These are phyloP conservation scores for Pezicula radicicola DNA, from an alignment of 2,329 filamentous ascomycete genomes.

Conservation along the genomic window DNA sequence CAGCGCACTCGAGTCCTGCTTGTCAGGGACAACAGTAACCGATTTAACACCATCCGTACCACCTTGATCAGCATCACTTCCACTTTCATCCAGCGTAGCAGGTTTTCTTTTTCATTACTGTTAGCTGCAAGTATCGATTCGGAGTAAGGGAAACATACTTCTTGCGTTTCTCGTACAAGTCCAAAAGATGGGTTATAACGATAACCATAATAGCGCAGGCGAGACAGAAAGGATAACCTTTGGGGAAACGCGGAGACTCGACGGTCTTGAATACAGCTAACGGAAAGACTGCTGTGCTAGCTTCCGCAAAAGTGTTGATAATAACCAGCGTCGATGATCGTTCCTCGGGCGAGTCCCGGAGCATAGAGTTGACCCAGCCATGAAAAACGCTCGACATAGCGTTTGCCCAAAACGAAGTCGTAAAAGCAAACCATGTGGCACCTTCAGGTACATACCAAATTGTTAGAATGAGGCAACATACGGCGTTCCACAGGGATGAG, in stretches of 20 bases:
- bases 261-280: slow-evolving; percentile 42
- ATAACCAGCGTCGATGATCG: slow-evolving; percentile 38
- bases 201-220: not conserved
- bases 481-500: slow-evolving; percentile 42
- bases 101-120: too few species aligned
- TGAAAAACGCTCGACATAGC: slow-evolving; percentile 42
- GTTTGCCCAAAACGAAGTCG: slow-evolving; percentile 35
- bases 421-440: slow-evolving; percentile 49
- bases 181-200: too few species aligned
- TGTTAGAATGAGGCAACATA: slow-evolving; percentile 47
- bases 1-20: too few species aligned
- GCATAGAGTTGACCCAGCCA: slow-evolving; percentile 40
- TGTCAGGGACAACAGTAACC: too few species aligned
- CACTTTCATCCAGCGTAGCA: too few species aligned
- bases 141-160: too few species aligned
- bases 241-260: slow-evolving; percentile 34
- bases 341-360: slow-evolving; percentile 33
- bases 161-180: too few species aligned
- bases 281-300: slow-evolving; percentile 42
- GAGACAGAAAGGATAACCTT: not conserved
- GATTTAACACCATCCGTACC: too few species aligned
- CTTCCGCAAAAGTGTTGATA: slow-evolving; percentile 39
- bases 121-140: too few species aligned
- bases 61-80: too few species aligned
- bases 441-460: slow-evolving; percentile 52